These are phyloP conservation scores for Lagenaria siceraria DNA, from an alignment of 306 rosid species.

Conservation along the genomic window DNA sequence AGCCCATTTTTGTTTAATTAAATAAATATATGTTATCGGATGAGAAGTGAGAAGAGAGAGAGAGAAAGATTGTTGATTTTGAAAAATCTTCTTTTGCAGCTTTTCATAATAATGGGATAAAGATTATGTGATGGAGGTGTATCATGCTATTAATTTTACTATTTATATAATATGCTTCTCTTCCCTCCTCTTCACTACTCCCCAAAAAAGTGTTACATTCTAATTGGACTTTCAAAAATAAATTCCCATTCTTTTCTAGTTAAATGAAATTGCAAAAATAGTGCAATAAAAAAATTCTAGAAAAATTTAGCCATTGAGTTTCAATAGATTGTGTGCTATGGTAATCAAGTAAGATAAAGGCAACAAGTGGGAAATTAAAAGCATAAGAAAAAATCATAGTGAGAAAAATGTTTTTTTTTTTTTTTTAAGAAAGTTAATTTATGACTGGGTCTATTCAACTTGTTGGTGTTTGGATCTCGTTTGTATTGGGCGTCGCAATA, in stretches of 20 bases:
- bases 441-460: no score
- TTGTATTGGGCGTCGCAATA: accelerated
- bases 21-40: not conserved
- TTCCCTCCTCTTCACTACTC: not conserved
- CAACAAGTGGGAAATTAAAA: not conserved
- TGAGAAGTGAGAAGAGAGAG: not conserved
- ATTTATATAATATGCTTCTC: not conserved
- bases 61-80: not conserved
- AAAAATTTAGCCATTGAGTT: not conserved
- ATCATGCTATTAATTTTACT: constrained; percentile 2
- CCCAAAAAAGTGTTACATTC: not conserved
- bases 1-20: not conserved
- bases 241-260: not conserved
- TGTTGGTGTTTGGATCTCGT: no score
- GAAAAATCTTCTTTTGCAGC: constrained; percentile 8
- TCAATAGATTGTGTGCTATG: not conserved
- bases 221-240: not conserved
- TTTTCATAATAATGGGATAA: constrained; percentile 11
- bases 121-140: not conserved
- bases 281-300: no score
- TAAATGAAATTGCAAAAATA: not conserved
- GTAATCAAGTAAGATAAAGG: not conserved
- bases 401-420: no score
- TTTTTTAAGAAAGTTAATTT: no score
- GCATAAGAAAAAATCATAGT: no score